Base-by-base conservation (phyloP, 257 asterid species). In the Solanum raphanifolium region DNA sequence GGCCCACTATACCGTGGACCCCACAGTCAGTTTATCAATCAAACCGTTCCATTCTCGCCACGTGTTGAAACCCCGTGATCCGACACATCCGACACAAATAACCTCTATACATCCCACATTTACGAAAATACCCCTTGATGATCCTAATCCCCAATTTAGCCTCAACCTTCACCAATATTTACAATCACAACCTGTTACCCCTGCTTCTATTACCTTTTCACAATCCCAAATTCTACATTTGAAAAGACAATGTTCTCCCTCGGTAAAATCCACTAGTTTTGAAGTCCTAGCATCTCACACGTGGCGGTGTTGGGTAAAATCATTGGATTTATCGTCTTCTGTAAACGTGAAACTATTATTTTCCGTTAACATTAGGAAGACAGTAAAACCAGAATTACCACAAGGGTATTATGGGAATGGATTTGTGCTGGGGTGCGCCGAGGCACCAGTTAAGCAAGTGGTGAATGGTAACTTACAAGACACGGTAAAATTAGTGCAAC, bases 271-370 rank as follows among this genome's bases (percentile, higher is more conserved):
- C 91, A 93, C 99, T 88, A 83, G 92, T 83, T 96, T 96, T 16
- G 99, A 96, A 83, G 94, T 88, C 10, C 84, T 96, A 1, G 98
- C 99, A 0, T 85, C 94, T 18, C 98, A 95, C 87, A 94, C 98
- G 20, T 96, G 99, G 98, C 95, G 94, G 0, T 92, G 96, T n/a
- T 96, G 99, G 99, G 94, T 91, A 2, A 92, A 88, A 76, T 90
- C 98, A 0, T 90, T 95, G 0, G 93, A 91, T 27, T 88, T 94
- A 25, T 87, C 92, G 0, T 91, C 91, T 8, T 90, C 94, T 0
- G 1, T 88, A 0, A 86, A 89, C 0, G 96, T 91, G 16, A 96
- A 96, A 73, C 92, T 96, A 11, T 76, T 96, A 1, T 96, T 96
- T 73, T 96, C 98, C 0, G 88, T 89, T 0, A 95, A 93, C 39